Percentiles rank a stretch among this genome's conserved stretches.
These are phyloP conservation scores for Perkinsus marinus DNA, from an alignment of 169 alveolate species.

Conservation along the genomic window DNA sequence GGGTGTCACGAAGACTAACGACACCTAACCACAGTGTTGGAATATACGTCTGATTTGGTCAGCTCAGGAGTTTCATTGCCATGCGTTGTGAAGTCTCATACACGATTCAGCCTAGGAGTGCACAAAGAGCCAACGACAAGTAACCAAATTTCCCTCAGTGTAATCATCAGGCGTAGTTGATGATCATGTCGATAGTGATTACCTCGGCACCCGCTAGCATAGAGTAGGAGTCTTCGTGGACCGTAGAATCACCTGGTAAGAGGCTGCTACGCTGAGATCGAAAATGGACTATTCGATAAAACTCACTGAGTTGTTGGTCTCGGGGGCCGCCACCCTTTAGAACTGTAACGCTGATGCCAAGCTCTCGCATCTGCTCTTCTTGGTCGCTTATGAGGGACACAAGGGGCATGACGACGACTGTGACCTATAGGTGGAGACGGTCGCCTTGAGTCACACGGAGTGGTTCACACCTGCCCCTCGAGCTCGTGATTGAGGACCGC, in stretches of 20 bases:
- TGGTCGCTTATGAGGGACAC: constrained; percentile 53
- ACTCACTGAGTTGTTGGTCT: background rate
- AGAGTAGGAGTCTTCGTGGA: background rate
- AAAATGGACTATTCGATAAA: too few relatives aligned
- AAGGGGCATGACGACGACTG: constrained; percentile 83
- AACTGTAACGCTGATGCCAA: background rate
- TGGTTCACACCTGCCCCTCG: background rate
- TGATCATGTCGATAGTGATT: background rate
- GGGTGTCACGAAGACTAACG: constrained; percentile 70
- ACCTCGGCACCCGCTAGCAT: background rate
- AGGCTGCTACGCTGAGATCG: background rate
- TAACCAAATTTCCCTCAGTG: too few relatives aligned
- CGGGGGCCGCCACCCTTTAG: background rate
- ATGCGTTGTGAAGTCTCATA: too few relatives aligned
- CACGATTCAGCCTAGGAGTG: too few relatives aligned
- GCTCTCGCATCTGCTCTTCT: background rate
- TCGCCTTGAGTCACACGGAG: background rate
- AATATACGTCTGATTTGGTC: too few relatives aligned
- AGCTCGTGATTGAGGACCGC: constrained; percentile 59
- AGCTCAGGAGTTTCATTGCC: too few relatives aligned
- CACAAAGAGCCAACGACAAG: too few relatives aligned
- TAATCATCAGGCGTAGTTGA: background rate
- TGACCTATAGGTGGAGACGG: constrained; percentile 30
- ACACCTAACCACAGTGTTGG: background rate
- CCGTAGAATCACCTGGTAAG: background rate